phyloP scores from a whole-genome alignment of 371 early-diverging fungal species.

The Smittium mucronatum region DNA sequence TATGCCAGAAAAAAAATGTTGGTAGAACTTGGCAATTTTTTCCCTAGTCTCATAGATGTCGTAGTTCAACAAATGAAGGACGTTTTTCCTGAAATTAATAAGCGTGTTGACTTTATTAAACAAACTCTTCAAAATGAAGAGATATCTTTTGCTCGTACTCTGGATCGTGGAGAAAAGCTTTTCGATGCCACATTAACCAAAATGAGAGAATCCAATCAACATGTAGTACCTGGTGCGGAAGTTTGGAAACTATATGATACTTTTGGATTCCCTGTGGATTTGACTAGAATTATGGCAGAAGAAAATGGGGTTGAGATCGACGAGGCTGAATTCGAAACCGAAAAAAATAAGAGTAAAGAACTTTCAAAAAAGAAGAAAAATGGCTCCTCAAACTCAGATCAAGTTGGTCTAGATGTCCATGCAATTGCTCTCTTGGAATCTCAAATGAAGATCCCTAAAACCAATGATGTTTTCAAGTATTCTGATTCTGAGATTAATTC shows the following conservation, averaged over 20 bases:
- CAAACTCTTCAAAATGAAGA: slow-evolving; percentile 95
- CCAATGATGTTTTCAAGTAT: slow-evolving; percentile 88
- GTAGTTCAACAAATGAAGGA: slow-evolving; percentile 74
- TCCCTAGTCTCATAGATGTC: slow-evolving; percentile 78
- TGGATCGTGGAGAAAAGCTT: slow-evolving; percentile 93
- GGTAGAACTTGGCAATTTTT: slow-evolving; percentile 81
- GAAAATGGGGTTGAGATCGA: slow-evolving; percentile 85
- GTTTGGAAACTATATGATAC: slow-evolving; percentile 99
- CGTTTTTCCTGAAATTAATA: slow-evolving; percentile 74
- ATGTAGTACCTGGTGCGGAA: slow-evolving; percentile 70
- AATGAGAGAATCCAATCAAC: slow-evolving; percentile 44
- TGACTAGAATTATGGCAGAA: slow-evolving; percentile 96
- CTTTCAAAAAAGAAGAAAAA: slow-evolving; percentile 56
- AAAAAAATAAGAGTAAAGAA: slow-evolving; percentile 74
- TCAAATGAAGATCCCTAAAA: slow-evolving; percentile 55
- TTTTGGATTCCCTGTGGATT: slow-evolving; percentile 99
- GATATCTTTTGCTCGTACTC: slow-evolving; percentile 87
- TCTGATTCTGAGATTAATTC: slow-evolving; percentile 17
- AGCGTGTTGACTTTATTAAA: slow-evolving; percentile 66
- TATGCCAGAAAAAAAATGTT: slow-evolving; percentile 89
- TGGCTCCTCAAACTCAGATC: slow-evolving; percentile 23
- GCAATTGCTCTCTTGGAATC: slow-evolving; percentile 75
- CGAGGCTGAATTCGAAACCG: slow-evolving; percentile 69
- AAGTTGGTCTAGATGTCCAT: slow-evolving; percentile 83
- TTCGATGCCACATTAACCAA: slow-evolving; percentile 75